Percentiles rank a stretch among this genome's conserved stretches.
These are phyloP conservation scores for Tylopilus cervinicoccineus DNA, from an alignment of 768 basidiomycete genomes.

Conservation along the genomic window DNA sequence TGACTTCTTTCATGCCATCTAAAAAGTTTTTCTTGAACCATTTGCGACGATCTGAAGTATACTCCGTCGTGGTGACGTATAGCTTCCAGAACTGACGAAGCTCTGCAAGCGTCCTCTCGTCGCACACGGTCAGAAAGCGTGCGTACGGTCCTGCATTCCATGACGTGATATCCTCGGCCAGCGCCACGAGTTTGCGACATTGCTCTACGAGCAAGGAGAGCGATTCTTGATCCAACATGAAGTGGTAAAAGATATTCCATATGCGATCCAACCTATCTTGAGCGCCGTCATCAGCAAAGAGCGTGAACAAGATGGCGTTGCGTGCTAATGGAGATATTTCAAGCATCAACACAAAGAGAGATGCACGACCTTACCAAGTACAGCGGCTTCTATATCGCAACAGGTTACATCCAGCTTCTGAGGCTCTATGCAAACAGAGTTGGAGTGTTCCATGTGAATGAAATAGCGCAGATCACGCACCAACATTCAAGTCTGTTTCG, in stretches of 20 bases:
- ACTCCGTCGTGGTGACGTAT: constrained; percentile 13
- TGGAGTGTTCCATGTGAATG: not conserved
- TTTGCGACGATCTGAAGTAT: constrained; percentile 7
- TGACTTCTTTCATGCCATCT: constrained; percentile 19
- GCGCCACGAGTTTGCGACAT: constrained; percentile 20
- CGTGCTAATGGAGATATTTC: constrained; percentile 18
- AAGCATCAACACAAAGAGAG: not conserved
- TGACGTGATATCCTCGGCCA: constrained; percentile 14
- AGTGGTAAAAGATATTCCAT: constrained; percentile 33
- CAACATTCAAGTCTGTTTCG: constrained; percentile 2
- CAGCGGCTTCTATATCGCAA: constrained; percentile 28
- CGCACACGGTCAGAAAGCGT: constrained; percentile 22
- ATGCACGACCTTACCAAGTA: constrained; percentile 20
- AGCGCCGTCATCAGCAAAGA: constrained; percentile 23
- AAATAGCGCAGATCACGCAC: constrained; percentile 5
- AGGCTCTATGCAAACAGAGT: constrained; percentile 10
- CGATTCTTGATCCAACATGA: constrained; percentile 23
- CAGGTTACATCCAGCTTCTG: constrained; percentile 29
- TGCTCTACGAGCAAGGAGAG: constrained; percentile 25
- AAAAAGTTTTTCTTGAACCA: constrained; percentile 15
- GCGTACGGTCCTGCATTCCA: constrained; percentile 29
- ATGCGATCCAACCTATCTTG: constrained; percentile 14
- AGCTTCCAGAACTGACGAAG: constrained; percentile 21
- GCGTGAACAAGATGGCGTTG: constrained; percentile 26
- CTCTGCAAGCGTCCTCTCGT: constrained; percentile 21